phyloP scores from a whole-genome alignment of 768 basidiomycete genomes.

The Lentinula lateritia region DNA sequence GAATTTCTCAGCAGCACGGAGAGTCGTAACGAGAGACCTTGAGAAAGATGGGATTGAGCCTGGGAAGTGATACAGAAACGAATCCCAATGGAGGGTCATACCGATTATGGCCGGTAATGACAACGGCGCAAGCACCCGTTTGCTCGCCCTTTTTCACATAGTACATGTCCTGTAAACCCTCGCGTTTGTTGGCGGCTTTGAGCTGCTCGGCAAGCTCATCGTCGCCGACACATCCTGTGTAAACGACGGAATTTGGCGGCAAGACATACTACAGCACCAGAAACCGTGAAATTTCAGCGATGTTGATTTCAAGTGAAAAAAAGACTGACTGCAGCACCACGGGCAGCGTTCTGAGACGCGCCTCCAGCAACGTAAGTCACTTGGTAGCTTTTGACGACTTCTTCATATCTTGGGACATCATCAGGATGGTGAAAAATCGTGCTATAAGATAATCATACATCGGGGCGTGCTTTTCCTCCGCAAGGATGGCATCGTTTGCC shows the following conservation, averaged over 20 bases:
- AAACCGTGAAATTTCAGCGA: background rate
- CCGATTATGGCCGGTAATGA: constrained; percentile 93
- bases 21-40: constrained; percentile 89
- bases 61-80: background rate
- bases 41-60: background rate
- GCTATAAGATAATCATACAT: constrained; percentile 48
- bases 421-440: background rate
- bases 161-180: constrained; percentile 86
- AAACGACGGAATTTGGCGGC: constrained; percentile 84
- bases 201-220: constrained; percentile 91
- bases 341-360: constrained; percentile 94
- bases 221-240: constrained; percentile 90
- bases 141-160: constrained; percentile 81
- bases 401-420: constrained; percentile 65
- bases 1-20: constrained; percentile 89
- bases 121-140: constrained; percentile 95
- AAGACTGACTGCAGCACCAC: constrained; percentile 83
- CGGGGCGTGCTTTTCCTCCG: constrained; percentile 80
- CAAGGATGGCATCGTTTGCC: constrained; percentile 94
- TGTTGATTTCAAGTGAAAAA: background rate
- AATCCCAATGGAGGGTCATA: constrained; percentile 24
- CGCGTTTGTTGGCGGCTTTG: constrained; percentile 83
- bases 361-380: constrained; percentile 95
- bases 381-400: constrained; percentile 68
- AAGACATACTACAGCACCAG: constrained; percentile 69